These are phyloP conservation scores for Aspergillus versicolor DNA, from an alignment of 2,329 filamentous ascomycete species.

Conservation along the genomic window DNA sequence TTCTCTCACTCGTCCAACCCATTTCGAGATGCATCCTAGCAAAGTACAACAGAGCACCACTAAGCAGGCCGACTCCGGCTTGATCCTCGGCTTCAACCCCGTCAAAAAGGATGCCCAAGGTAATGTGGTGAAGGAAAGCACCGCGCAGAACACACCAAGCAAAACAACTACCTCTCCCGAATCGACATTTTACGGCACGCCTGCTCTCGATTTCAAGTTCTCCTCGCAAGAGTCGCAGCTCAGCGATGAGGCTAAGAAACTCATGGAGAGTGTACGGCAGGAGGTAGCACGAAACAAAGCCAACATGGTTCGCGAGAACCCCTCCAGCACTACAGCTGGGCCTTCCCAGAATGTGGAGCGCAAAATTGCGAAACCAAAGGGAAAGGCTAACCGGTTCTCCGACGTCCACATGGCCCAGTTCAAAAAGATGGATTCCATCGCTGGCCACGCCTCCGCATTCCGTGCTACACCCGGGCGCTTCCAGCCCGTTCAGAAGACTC, in stretches of 20 bases:
- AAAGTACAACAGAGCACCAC: constrained; percentile 73
- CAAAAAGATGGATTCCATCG: constrained; percentile 97
- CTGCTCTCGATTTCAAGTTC: constrained; percentile 49
- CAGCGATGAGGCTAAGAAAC: constrained; percentile 52
- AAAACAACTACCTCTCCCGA: constrained; percentile 36
- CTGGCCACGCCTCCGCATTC: constrained; percentile 76
- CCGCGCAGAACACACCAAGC: constrained; percentile 41
- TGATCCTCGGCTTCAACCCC: constrained; percentile 78
- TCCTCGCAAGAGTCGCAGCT: constrained; percentile 44
- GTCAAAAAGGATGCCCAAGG: constrained; percentile 54
- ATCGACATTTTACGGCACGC: constrained; percentile 40
- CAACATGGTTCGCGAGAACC: constrained; percentile 62
- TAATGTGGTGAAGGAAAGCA: constrained; percentile 32
- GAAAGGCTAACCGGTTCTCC: constrained; percentile 76
- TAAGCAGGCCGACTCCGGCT: constrained; percentile 73
- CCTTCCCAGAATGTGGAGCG: constrained; percentile 50
- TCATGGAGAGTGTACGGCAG: constrained; percentile 67
- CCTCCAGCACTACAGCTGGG: constrained; percentile 52
- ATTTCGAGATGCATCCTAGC: constrained; percentile 88
- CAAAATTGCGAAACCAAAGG: constrained; percentile 76
- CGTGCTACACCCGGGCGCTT: constrained; percentile 48
- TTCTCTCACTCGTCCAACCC: constrained; percentile 67
- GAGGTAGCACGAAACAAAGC: constrained; percentile 71
- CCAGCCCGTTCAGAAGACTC: constrained; percentile 39
- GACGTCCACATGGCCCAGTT: constrained; percentile 84